Conservation (phyloP, 2,329 filamentous ascomycete genomes). For the Stachybotrys elegans region DNA sequence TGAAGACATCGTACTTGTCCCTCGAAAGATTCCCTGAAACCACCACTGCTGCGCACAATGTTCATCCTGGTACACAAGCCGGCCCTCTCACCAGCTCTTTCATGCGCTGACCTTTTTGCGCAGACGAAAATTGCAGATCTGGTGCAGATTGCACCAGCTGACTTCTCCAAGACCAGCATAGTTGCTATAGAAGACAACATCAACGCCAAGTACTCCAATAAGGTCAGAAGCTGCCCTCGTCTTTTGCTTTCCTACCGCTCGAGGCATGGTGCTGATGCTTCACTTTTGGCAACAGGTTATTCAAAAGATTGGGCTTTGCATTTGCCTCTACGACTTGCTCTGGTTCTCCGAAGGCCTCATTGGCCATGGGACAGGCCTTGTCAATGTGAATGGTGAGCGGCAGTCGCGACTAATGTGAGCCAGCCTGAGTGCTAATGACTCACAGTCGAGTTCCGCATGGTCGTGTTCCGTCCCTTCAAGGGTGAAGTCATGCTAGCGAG, state of each 20-base stretch:
- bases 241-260: neutral
- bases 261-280: conserved; percentile 1
- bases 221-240: conserved; percentile 40
- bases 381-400: conserved; percentile 81
- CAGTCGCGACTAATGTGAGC: neutral
- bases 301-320: conserved; percentile 88
- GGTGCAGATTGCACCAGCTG: conserved; percentile 83
- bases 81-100: neutral
- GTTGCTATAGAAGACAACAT: conserved; percentile 94
- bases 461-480: conserved; percentile 95
- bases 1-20: no score
- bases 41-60: conserved; percentile 30
- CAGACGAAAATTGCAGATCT: conserved; percentile 93
- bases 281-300: conserved; percentile 57
- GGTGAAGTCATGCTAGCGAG: conserved; percentile 84
- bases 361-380: conserved; percentile 83
- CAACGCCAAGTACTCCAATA: conserved; percentile 95
- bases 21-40: no score
- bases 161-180: conserved; percentile 78
- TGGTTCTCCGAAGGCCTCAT: conserved; percentile 90
- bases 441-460: conserved; percentile 82
- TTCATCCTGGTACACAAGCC: conserved; percentile 41
- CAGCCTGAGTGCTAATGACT: neutral
- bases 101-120: neutral
- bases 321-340: conserved; percentile 87